Evolutionary conservation across 192 early-diverging fungal species (phyloP), one percentile per base, ranked within the genome.

Genomic region (Cladochytrium replicatum): DNA sequence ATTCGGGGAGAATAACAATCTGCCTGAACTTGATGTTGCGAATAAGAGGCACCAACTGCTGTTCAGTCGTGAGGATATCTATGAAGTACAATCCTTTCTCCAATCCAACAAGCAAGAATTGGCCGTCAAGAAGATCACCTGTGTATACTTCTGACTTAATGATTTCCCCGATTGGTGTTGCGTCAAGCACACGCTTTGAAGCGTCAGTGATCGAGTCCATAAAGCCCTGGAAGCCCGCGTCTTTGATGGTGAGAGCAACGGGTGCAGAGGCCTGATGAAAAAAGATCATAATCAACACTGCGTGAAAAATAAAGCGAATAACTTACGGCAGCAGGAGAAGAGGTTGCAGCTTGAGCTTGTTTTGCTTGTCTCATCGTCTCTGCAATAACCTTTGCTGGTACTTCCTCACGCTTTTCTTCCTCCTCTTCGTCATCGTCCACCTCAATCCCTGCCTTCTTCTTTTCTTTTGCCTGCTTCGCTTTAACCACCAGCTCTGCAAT

Each of bases 21-120:
- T 81, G 75, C 46, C 59, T 63, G 65, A 81, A 81, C n/a, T 74
- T 60, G 17, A 64, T 69, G 43, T 75, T 66, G 29, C 65, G 58
- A 29, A 81, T 72, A 11, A 77, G 43, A 7, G 66, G 63, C 8
- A 80, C 53, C 7, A 61, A 57, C 31, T 68, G 59, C 41, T 71
- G 61, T 23, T 56, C 29, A 9, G 46, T 52, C n/a, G 60, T 50
- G 24, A 42, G 43, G 4, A 69, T 40, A 52, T 81, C 76, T 26
- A 76, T 57, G 53, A 72, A 77, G 46, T 57, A 78, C 19, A 81
- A 57, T 2, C 73, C 77, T 5, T 52, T 48, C 29, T 78, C 76
- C 17, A 66, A 60, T 23, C 71, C 78, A 29, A 81, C 29, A 28
- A 81, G 66, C 17, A 74, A 48, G 45, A 69, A 78, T 4, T 43